Base-by-base conservation (phyloP, 2,329 filamentous ascomycete genomes). In the Arthrobotrys musiformis region DNA sequence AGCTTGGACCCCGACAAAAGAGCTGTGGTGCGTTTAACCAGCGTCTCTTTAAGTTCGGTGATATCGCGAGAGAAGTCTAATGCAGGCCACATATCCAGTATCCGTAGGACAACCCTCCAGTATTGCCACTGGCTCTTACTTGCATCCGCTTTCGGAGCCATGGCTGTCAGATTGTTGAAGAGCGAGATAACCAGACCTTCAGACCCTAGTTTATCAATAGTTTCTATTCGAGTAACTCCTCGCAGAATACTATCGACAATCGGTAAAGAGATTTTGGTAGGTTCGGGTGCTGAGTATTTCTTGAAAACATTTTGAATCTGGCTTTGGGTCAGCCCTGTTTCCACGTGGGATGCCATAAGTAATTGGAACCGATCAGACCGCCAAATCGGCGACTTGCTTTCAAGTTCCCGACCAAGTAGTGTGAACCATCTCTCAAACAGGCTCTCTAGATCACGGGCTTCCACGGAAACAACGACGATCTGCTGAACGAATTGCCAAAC, bases 181-280 rank as follows among this genome's bases (percentile, higher is more conserved):
- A 76, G 40, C 2, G 33, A 30, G n/a, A 24, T 15, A 30, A 50
- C 19, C 15, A 66, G 9, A 9, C 58, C 64, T 28, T 50, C 48
- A 4, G 64, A 63, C 28, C 11, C 63, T 1, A 76, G 26, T 52
- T 60, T 64, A 35, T 76, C 64, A 9, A 76, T 76, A 13, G 64
- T 76, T n/a, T 76, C 72, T 33, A 70, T 66, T 9, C 72, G 72
- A 50, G 37, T 44, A 9, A 70, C 44, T 11, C 72, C 72, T 22
- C 72, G 8, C 30, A 76, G 22, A 44, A 76, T 54, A 13, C 64
- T 76, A 42, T 76, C 72, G 37, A 76, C 50, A 8, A 76, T 61
- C n/a, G 46, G 28, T n/a, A 63, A 61, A 6, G 72, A 60, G 4
- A 19, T 24, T 22, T 33, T 24, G n/a, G 54, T 42, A 9, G 28